Conservation (phyloP, 768 basidiomycete genomes). For the Mycena crocata region DNA sequence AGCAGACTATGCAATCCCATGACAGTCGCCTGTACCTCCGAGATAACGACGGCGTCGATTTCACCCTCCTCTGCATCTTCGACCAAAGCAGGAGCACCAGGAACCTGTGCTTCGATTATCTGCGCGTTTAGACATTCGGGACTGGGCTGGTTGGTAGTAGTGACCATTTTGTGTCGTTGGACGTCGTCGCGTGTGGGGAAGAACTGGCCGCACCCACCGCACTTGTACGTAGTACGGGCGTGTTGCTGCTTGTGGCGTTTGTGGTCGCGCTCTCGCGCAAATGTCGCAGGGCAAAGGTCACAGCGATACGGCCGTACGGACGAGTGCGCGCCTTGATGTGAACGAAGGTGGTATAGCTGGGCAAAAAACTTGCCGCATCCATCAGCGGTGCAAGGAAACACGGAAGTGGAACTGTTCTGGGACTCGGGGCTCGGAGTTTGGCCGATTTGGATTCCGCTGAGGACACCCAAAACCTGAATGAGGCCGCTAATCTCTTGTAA, state of each 20-base stretch:
- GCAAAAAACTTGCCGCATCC: conserved; percentile 78
- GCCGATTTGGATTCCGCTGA: conserved; percentile 80
- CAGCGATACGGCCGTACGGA: conserved; percentile 70
- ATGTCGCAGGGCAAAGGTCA: conserved; percentile 74
- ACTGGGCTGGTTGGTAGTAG: conserved; percentile 61
- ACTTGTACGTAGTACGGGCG: conserved; percentile 79
- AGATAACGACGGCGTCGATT: conserved; percentile 59
- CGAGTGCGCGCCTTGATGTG: conserved; percentile 77
- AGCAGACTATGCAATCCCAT: conserved; percentile 66
- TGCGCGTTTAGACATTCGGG: conserved; percentile 69
- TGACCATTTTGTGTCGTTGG: conserved; percentile 79
- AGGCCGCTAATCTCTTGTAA: conserved; percentile 85
- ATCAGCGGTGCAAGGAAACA: conserved; percentile 80
- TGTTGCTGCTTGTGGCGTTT: conserved; percentile 83
- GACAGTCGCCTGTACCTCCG: conserved; percentile 63
- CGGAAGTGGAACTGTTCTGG: conserved; percentile 74
- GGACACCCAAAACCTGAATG: conserved; percentile 84
- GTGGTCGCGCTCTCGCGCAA: conserved; percentile 82
- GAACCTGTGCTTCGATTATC: conserved; percentile 73
- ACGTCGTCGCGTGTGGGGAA: conserved; percentile 86
- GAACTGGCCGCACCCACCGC: conserved; percentile 77
- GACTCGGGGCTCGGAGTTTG: conserved; percentile 51
- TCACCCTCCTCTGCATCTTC: conserved; percentile 68
- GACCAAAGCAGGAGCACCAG: conserved; percentile 58
- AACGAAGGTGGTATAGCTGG: conserved; percentile 74